These are phyloP conservation scores for Solanum megistacrolobum DNA, from an alignment of 257 asterid species.

Conservation along the genomic window DNA sequence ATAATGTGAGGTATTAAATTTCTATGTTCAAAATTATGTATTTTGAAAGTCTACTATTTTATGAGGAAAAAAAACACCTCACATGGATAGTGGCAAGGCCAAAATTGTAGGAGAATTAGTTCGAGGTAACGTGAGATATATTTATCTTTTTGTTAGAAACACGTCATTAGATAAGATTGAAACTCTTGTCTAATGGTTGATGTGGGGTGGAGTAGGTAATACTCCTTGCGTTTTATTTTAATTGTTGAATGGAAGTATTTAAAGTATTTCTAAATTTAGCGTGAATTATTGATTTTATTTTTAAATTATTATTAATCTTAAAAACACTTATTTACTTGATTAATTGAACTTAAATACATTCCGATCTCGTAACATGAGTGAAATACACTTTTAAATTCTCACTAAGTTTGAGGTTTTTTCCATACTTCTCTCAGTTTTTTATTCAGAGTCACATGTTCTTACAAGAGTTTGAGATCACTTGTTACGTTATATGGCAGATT, in stretches of 20 bases:
- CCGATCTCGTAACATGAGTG: no score
- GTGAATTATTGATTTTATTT: not conserved
- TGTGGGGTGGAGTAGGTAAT: not conserved
- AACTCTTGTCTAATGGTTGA: not conserved
- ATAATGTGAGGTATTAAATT: no score
- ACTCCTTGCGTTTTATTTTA: not conserved
- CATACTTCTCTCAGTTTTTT: no score
- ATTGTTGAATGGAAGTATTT: no score
- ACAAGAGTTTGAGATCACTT: not conserved
- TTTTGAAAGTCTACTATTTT: no score
- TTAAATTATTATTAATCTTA: no score
- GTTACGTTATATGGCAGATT: no score
- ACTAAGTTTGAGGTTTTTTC: not conserved
- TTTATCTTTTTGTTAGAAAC: not conserved
- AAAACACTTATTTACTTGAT: no score
- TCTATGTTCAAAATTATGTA: no score
- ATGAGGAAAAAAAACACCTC: not conserved
- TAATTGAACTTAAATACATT: no score
- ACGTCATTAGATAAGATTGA: slow-evolving; percentile 10
- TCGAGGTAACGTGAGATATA: not conserved
- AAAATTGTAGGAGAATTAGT: not conserved
- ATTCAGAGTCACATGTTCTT: no score
- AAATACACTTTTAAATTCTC: no score
- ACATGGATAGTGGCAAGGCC: not conserved
- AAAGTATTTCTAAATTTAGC: not conserved